A percentile compares a stretch with the other conserved stretches of the same genome.
Evolutionary conservation across 371 early-diverging fungal species (phyloP).

Genomic region (Batkoa obscura): DNA sequence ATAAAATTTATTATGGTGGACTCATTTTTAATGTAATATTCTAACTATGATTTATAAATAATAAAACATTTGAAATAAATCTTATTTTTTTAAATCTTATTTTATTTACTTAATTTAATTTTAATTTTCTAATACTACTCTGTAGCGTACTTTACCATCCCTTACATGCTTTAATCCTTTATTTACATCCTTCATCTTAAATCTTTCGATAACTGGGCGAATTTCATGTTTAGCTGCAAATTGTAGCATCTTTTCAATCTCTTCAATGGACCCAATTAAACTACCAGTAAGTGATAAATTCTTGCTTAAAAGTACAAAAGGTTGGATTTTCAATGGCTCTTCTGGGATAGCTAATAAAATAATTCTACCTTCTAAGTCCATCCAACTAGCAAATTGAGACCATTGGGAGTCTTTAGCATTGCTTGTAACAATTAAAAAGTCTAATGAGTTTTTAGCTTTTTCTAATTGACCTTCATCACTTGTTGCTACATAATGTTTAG

Average conservation of each 20-base stretch:
- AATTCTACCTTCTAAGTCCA: constrained; percentile 30
- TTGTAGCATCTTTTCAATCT: constrained; percentile 38
- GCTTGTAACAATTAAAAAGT: constrained; percentile 29
- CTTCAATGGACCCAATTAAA: constrained; percentile 36
- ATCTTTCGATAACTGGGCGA: constrained; percentile 38
- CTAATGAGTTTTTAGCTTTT: constrained; percentile 12
- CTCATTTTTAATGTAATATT: too few relatives aligned
- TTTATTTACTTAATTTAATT: not conserved
- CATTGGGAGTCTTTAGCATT: constrained; percentile 27
- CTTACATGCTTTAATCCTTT: constrained; percentile 8
- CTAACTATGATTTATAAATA: too few relatives aligned
- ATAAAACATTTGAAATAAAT: too few relatives aligned
- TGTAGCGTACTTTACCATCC: not conserved
- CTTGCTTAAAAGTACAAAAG: constrained; percentile 19
- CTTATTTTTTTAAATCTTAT: too few relatives aligned
- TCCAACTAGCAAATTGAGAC: constrained; percentile 19
- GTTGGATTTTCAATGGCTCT: constrained; percentile 20
- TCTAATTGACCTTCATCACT: constrained; percentile 15
- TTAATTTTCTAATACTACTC: constrained; percentile 1
- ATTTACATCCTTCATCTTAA: constrained; percentile 39
- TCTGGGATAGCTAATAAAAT: constrained; percentile 49
- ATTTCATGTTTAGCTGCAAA: constrained; percentile 48
- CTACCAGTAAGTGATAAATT: constrained; percentile 40
- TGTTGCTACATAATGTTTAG: constrained; percentile 24
- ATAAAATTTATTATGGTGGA: too few relatives aligned